Evolutionary conservation across 2,329 filamentous ascomycete species (phyloP).

Genomic region (Sclerotinia minor): DNA sequence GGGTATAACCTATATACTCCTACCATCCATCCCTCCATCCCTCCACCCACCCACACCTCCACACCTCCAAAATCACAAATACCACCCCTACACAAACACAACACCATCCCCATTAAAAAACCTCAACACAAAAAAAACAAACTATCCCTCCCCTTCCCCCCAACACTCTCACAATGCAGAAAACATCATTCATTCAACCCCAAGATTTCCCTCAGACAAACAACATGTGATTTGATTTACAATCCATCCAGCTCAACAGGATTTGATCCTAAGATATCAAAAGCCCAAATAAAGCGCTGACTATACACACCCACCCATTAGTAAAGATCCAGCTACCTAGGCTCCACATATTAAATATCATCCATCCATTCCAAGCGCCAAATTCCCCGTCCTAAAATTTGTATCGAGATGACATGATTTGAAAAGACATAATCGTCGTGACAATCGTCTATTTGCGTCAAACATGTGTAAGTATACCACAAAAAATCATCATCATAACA

Average conservation of each 20-base stretch:
- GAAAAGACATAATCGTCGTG: neutral
- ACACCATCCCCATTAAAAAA: neutral
- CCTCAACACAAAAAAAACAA: neutral
- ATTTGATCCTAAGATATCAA: neutral
- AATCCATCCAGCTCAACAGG: neutral
- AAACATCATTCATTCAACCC: no score
- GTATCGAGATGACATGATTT: neutral
- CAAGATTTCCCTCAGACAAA: neutral
- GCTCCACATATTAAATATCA: neutral
- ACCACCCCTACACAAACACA: neutral
- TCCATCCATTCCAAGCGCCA: conserved; percentile 2
- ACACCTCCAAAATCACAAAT: neutral
- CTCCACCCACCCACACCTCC: no score
- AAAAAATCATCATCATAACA: neutral
- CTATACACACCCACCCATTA: conserved; percentile 1
- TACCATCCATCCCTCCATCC: conserved; percentile 6
- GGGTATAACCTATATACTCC: conserved; percentile 23
- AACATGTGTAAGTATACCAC: neutral
- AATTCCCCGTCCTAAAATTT: conserved; percentile 6
- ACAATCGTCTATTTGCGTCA: conserved; percentile 12
- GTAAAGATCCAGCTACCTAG: neutral
- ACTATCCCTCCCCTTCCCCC: neutral
- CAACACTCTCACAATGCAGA: neutral
- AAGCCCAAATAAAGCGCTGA: neutral
- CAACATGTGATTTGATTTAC: neutral